Conservation (phyloP, 495 filamentous ascomycete species). For the Pyrenopolyporus hunteri region DNA sequence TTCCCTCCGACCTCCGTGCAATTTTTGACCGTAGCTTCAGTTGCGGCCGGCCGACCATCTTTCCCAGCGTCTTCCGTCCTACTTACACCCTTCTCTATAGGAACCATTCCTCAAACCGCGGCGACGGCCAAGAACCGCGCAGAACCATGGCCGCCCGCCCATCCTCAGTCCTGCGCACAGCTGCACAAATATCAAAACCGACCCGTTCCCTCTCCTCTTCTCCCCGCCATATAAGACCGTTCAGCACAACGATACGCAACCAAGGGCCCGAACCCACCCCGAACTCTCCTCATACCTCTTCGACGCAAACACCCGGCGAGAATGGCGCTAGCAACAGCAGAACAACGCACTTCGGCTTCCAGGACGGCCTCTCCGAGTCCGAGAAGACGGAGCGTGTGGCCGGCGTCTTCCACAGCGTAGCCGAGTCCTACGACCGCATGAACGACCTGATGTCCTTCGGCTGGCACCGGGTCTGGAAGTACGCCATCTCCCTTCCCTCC, state of each 20-base stretch:
- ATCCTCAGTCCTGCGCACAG: slow-evolving; percentile 24
- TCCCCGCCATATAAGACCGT: slow-evolving; percentile 7
- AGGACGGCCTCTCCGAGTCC: slow-evolving; percentile 77
- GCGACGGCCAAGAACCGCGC: slow-evolving; percentile 19
- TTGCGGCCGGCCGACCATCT: slow-evolving; percentile 1
- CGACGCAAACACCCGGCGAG: slow-evolving; percentile 5
- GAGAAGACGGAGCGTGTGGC: slow-evolving; percentile 75
- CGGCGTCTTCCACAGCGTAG: slow-evolving; percentile 93
- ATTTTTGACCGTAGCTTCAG: slow-evolving; percentile 24
- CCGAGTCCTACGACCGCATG: slow-evolving; percentile 90
- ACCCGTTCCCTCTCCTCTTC: slow-evolving; percentile 2
- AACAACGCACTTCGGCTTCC: slow-evolving; percentile 92
- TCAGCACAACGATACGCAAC: slow-evolving; percentile 24
- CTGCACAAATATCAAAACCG: slow-evolving; percentile 19
- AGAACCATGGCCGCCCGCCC: slow-evolving; percentile 37
- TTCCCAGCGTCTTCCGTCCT: neutral
- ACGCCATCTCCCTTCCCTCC: slow-evolving; percentile 7
- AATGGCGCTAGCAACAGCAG: slow-evolving; percentile 6
- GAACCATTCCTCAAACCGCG: slow-evolving; percentile 1
- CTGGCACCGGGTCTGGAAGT: slow-evolving; percentile 96
- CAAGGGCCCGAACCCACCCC: slow-evolving; percentile 13
- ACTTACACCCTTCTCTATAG: neutral
- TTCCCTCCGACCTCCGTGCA: slow-evolving; percentile 16
- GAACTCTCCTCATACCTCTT: slow-evolving; percentile 8
- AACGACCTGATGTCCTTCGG: slow-evolving; percentile 99